Conservation (phyloP, 2,329 filamentous ascomycete genomes). For the Escovopsis sp. region DNA sequence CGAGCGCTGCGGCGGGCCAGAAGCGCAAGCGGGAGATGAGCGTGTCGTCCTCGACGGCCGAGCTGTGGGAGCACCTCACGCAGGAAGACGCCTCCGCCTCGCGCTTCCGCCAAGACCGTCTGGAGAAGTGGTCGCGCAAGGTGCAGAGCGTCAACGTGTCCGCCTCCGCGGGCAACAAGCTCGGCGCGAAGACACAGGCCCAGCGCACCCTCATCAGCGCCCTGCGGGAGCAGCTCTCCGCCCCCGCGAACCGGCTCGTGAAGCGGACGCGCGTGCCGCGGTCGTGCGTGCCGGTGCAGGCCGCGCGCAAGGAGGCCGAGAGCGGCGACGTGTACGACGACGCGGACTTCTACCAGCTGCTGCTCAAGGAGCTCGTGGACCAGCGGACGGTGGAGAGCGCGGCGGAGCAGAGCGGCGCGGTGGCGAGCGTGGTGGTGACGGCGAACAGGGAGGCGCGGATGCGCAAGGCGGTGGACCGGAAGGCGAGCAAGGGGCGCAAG, state of each 20-base stretch:
- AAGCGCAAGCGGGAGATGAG: constrained; percentile 44
- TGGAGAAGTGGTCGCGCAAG: constrained; percentile 86
- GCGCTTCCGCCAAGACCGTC: constrained; percentile 49
- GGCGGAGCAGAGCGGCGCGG: constrained; percentile 26
- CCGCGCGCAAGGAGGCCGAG: constrained; percentile 38
- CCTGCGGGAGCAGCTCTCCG: constrained; percentile 52
- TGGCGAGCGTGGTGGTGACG: constrained; percentile 45
- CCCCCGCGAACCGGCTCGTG: constrained; percentile 46
- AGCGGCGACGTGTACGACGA: constrained; percentile 70
- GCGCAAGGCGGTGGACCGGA: constrained; percentile 75
- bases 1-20: constrained; percentile 29
- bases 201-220: constrained; percentile 41
- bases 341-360: constrained; percentile 81
- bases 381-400: constrained; percentile 61
- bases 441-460: constrained; percentile 64
- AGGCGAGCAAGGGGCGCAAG: constrained; percentile 88
- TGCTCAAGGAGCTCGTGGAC: constrained; percentile 86
- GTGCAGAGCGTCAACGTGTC: constrained; percentile 32
- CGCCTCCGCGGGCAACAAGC: constrained; percentile 9
- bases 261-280: constrained; percentile 55
- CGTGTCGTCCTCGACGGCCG: constrained; percentile 42
- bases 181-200: constrained; percentile 12
- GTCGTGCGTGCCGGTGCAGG: constrained; percentile 61
- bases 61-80: constrained; percentile 60
- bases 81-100: constrained; percentile 44